Conservation (phyloP, 106 monocot genomes). For the Allium fistulosum region DNA sequence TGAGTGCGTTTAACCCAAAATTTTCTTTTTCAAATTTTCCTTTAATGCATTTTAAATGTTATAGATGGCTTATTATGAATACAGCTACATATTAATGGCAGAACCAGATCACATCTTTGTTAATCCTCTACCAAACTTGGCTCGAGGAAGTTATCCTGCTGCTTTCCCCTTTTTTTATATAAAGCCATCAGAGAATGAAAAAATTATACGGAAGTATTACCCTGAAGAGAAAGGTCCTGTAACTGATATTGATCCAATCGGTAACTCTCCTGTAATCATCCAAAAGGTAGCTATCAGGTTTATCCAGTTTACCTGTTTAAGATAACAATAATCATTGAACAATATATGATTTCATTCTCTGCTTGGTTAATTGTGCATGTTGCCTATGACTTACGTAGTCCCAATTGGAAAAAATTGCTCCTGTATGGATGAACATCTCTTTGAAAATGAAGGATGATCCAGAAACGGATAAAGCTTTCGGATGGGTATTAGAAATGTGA, state of each 20-base stretch:
- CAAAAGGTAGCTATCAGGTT: neutral
- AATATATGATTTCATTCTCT: no score
- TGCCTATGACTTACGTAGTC: slow-evolving; percentile 17
- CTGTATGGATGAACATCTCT: slow-evolving; percentile 96
- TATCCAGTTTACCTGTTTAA: no score
- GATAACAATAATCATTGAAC: no score
- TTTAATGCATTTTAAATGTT: neutral
- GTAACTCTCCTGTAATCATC: neutral
- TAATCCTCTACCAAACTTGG: slow-evolving; percentile 73
- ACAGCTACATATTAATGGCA: slow-evolving; percentile 86
- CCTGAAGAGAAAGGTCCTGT: neutral
- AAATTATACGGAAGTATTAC: neutral
- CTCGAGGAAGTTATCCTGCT: slow-evolving; percentile 44
- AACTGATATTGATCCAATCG: neutral
- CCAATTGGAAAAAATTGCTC: slow-evolving; percentile 85
- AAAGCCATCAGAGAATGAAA: neutral
- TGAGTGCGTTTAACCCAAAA: slow-evolving; percentile 39
- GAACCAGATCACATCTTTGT: slow-evolving; percentile 91
- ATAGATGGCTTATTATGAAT: neutral
- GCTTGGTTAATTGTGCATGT: neutral
- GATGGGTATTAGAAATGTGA: slow-evolving; percentile 98
- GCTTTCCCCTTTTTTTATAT: slow-evolving; percentile 68
- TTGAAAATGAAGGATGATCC: slow-evolving; percentile 83
- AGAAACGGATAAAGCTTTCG: slow-evolving; percentile 87
- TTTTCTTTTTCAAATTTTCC: neutral